phyloP scores from a whole-genome alignment of 148 eudicot genomes.

The Pharnaceum exiguum region DNA sequence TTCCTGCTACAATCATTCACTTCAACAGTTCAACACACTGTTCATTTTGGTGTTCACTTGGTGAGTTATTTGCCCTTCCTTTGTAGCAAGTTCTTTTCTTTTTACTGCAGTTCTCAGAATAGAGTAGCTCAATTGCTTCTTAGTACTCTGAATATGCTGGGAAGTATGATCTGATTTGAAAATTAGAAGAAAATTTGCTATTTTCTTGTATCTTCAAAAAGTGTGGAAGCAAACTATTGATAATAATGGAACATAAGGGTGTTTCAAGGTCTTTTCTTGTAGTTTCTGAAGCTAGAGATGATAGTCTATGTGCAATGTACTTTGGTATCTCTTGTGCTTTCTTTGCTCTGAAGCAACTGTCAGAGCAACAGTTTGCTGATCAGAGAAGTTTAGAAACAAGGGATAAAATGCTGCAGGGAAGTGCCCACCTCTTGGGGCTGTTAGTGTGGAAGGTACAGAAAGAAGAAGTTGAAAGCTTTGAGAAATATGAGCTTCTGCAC shows the following conservation, averaged over 20 bases:
- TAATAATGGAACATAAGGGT: conserved; percentile 55
- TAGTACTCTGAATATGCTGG: not conserved
- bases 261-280: conserved; percentile 20
- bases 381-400: conserved; percentile 44
- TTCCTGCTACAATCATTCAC: not conserved
- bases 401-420: conserved; percentile 50
- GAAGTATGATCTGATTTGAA: not conserved
- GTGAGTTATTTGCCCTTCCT: conserved; percentile 6
- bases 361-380: conserved; percentile 28
- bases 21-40: not conserved
- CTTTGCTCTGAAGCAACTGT: conserved; percentile 42
- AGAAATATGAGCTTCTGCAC: conserved; percentile 33
- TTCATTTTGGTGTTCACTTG: conserved; percentile 1
- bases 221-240: conserved; percentile 16
- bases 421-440: conserved; percentile 68
- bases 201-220: conserved; percentile 2
- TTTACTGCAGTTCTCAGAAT: not conserved
- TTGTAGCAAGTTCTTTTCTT: conserved; percentile 26
- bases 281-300: conserved; percentile 38
- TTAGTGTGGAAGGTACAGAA: conserved; percentile 54
- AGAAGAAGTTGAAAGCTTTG: conserved; percentile 19
- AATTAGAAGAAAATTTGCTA: not conserved
- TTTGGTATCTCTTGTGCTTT: conserved; percentile 77
- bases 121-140: not conserved
- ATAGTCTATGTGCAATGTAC: conserved; percentile 55